Conservation (phyloP, 345 rosid genomes). For the Hevea brasiliensis region DNA sequence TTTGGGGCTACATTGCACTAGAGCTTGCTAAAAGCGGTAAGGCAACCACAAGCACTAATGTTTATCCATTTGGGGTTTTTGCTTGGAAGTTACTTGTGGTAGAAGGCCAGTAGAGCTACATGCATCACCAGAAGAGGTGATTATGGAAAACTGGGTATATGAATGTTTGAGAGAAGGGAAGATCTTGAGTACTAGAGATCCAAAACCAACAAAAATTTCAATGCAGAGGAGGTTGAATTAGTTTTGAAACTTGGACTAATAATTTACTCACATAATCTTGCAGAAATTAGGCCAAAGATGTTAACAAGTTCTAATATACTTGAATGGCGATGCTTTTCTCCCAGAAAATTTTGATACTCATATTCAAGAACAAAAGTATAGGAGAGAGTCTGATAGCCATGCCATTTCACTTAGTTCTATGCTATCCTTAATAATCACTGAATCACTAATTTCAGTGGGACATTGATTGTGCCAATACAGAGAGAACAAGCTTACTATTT, state of each 20-base stretch:
- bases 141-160: background rate
- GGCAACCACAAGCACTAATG: slow-evolving; percentile 11
- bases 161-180: background rate
- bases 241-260: slow-evolving; percentile 40
- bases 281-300: slow-evolving; percentile 32
- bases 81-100: slow-evolving; percentile 9
- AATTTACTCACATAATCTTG: slow-evolving; percentile 32
- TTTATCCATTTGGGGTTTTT: background rate
- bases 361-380: too few relatives aligned
- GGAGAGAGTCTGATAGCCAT: too few relatives aligned
- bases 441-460: too few relatives aligned
- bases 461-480: too few relatives aligned
- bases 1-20: background rate
- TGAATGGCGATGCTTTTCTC: slow-evolving; percentile 12
- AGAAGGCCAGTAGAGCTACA: background rate
- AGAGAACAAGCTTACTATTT: too few relatives aligned
- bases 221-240: slow-evolving; percentile 23
- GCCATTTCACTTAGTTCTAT: too few relatives aligned
- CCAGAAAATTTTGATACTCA: background rate
- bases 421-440: too few relatives aligned
- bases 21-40: slow-evolving; percentile 13
- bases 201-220: slow-evolving; percentile 14
- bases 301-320: slow-evolving; percentile 14
- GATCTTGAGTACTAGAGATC: background rate
- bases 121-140: background rate